Conservation (phyloP, 352 stramenopile genomes). For the Phytophthora chlamydospora region DNA sequence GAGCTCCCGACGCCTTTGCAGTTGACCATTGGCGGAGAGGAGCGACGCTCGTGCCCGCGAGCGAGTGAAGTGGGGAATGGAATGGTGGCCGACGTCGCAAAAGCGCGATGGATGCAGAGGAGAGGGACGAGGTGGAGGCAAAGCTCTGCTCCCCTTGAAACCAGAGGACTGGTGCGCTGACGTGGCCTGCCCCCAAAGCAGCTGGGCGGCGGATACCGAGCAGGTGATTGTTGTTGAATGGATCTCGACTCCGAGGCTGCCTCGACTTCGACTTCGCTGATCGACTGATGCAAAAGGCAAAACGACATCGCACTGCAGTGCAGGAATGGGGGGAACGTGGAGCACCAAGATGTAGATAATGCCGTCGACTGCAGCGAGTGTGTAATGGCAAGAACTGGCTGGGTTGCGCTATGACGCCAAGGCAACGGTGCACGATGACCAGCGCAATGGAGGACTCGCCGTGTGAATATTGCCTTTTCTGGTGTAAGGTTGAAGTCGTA, state of each 20-base stretch:
- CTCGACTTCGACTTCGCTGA: conserved; percentile 7
- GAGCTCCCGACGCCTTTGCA: conserved; percentile 20
- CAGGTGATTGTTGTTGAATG: conserved; percentile 15
- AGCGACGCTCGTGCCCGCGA: not conserved
- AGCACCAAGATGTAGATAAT: conserved; percentile 27
- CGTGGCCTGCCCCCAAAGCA: conserved; percentile 20
- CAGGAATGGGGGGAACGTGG: not conserved
- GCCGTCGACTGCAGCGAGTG: not conserved
- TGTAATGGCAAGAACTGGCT: conserved; percentile 8
- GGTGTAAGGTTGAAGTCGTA: too few species aligned
- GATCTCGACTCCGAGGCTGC: not conserved
- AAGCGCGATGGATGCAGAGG: conserved; percentile 26
- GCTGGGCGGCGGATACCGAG: conserved; percentile 19
- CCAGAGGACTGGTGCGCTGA: conserved; percentile 28
- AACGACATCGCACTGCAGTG: too few species aligned
- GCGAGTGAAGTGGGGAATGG: conserved; percentile 1
- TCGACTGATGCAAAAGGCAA: not conserved
- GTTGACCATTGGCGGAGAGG: conserved; percentile 26
- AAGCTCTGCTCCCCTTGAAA: conserved; percentile 21
- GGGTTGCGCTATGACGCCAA: not conserved
- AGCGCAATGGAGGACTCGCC: conserved; percentile 11
- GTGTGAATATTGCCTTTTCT: too few species aligned
- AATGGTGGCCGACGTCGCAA: conserved; percentile 7
- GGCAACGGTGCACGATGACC: not conserved
- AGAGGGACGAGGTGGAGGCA: conserved; percentile 4